Evolutionary conservation across 805 yeast genomes (phyloP), one percentile per base, ranked within the genome.

Genomic region (Candida nitratophila): DNA sequence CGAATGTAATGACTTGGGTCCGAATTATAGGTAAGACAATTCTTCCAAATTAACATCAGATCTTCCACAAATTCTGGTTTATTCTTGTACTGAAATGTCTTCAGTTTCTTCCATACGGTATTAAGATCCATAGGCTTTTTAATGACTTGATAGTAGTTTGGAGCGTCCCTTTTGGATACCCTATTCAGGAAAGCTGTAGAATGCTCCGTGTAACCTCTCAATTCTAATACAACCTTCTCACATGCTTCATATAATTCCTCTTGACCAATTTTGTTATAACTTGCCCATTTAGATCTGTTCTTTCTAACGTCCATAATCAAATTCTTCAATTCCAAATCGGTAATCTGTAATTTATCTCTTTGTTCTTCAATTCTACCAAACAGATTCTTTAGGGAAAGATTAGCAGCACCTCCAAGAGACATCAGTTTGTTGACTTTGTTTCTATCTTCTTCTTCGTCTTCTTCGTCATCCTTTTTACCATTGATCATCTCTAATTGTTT

Each of bases 131-230:
- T 93, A 20, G 99, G 98, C 46, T 77, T 79, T 54, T 88, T 90
- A 55, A 93, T 91, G 36, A 93, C 74, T 45, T 83, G 82, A 51
- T 88, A 88, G 64, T 93, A 93, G 59, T 93, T 93, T 8, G 99
- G 99, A 0, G 99, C 99, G 56, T 93, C 99, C 44, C 99, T 75
- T 60, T 93, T 93, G 46, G 93, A 87, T n/a, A 93, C 99, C 58
- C 87, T 86, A 65, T 90, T 93, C 51, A 93, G 70, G 57, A 93
- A 93, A 0, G 98, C 96, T 1, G 97, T 89, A 0, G 97, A 89
- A 64, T 93, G 98, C 57, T 93, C 97, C 0, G 99, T 91, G 53
- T 84, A 87, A 7, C 91, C 86, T 57, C 99, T 74, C 29, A 93
- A 68, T 55, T 93, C 98, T 50, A 82, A 68, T 0, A 91, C 90